Percentiles rank a stretch among this genome's conserved stretches.
These are phyloP conservation scores for Neolentinus lepideus DNA, from an alignment of 1,284 basidiomycete species.

Conservation along the genomic window DNA sequence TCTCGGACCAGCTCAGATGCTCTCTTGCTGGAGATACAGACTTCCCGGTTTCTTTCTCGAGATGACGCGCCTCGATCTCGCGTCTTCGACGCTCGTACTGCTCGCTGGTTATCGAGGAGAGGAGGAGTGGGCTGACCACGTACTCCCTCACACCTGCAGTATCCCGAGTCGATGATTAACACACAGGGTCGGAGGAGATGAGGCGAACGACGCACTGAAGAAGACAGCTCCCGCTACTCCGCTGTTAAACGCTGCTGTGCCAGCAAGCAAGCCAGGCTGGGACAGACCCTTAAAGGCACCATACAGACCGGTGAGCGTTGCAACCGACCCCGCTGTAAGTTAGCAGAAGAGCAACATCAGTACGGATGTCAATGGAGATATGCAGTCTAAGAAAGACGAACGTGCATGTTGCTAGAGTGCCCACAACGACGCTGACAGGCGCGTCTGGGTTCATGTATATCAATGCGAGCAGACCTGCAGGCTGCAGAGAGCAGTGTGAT, in stretches of 20 bases:
- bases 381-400: conserved; percentile 39
- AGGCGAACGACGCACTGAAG: conserved; percentile 45
- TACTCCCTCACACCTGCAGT: conserved; percentile 60
- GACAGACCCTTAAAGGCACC: conserved; percentile 35
- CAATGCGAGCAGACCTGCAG: not conserved
- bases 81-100: conserved; percentile 31
- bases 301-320: conserved; percentile 46
- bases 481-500: not conserved
- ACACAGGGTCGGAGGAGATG: not conserved
- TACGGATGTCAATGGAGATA: conserved; percentile 16
- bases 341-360: conserved; percentile 2
- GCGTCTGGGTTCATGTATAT: conserved; percentile 29
- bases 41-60: conserved; percentile 10
- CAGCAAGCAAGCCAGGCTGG: conserved; percentile 30
- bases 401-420: conserved; percentile 65
- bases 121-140: conserved; percentile 47
- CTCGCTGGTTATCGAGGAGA: conserved; percentile 22
- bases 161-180: conserved; percentile 1
- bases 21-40: conserved; percentile 12
- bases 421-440: conserved; percentile 41
- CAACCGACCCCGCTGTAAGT: conserved; percentile 39
- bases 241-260: conserved; percentile 55
- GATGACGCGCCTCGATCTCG: conserved; percentile 16
- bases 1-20: conserved; percentile 34
- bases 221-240: conserved; percentile 61